Conservation (phyloP, 2,329 filamentous ascomycete genomes). For the Orbilia ellipsospora region DNA sequence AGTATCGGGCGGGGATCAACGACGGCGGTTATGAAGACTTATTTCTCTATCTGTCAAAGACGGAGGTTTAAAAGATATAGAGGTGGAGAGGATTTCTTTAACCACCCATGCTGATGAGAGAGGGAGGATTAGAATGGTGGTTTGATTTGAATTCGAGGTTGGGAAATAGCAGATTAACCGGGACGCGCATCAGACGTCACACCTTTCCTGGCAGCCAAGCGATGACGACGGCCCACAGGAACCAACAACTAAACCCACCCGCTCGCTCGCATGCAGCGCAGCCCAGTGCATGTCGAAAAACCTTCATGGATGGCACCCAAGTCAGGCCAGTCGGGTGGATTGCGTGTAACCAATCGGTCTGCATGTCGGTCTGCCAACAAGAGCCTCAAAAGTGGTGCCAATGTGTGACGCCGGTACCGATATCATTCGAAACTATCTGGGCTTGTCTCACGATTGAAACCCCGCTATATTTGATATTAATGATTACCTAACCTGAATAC, state of each 20-base stretch:
- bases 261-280: too few species aligned
- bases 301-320: neutral
- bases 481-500: too few species aligned
- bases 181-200: constrained; percentile 49
- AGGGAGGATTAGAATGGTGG: neutral
- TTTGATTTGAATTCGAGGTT: neutral
- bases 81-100: neutral
- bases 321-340: constrained; percentile 28
- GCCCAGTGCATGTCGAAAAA: neutral
- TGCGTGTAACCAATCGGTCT: neutral
- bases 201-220: constrained; percentile 15
- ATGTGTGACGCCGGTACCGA: too few species aligned
- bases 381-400: neutral
- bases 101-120: constrained; percentile 16
- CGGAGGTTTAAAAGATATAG: constrained; percentile 22
- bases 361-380: neutral
- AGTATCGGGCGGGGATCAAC: neutral
- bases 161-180: constrained; percentile 9
- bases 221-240: constrained; percentile 45
- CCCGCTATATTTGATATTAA: too few species aligned
- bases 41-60: constrained; percentile 27
- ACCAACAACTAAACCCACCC: constrained; percentile 16
- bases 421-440: too few species aligned
- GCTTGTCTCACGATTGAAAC: too few species aligned
- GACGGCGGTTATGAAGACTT: constrained; percentile 2